These are phyloP conservation scores for Cucurbitaria berberidis DNA, from an alignment of 2,329 filamentous ascomycete genomes.

Conservation along the genomic window DNA sequence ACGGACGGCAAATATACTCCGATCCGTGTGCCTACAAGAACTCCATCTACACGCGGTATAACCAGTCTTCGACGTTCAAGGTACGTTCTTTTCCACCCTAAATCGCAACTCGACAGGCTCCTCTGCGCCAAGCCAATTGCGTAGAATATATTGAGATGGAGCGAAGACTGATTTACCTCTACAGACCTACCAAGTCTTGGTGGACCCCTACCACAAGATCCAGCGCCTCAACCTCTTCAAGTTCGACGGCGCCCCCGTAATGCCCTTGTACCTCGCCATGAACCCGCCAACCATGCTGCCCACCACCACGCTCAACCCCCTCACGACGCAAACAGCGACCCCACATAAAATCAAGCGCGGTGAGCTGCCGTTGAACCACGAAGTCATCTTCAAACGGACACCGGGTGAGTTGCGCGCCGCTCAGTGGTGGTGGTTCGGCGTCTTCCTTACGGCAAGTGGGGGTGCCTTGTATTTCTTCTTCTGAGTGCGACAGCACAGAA, in stretches of 20 bases:
- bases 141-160: not conserved
- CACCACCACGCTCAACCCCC: conserved; percentile 68
- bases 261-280: conserved; percentile 71
- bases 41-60: conserved; percentile 69
- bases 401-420: conserved; percentile 51
- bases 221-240: conserved; percentile 68
- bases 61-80: conserved; percentile 67
- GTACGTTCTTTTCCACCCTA: conserved; percentile 47
- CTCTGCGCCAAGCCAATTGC: not conserved
- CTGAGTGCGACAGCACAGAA: conserved; percentile 18
- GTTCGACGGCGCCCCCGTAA: conserved; percentile 68
- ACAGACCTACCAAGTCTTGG: conserved; percentile 55
- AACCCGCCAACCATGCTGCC: conserved; percentile 72
- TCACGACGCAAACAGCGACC: conserved; percentile 43
- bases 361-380: conserved; percentile 50
- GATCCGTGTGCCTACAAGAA: conserved; percentile 65
- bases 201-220: conserved; percentile 67
- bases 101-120: not conserved
- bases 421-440: conserved; percentile 58
- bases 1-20: conserved; percentile 71
- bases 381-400: conserved; percentile 44
- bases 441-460: conserved; percentile 56
- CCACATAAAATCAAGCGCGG: conserved; percentile 47
- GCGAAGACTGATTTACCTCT: not conserved
- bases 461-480: conserved; percentile 57